Conservation (phyloP, 331 rosid genomes). For the Phaseolus coccineus region DNA sequence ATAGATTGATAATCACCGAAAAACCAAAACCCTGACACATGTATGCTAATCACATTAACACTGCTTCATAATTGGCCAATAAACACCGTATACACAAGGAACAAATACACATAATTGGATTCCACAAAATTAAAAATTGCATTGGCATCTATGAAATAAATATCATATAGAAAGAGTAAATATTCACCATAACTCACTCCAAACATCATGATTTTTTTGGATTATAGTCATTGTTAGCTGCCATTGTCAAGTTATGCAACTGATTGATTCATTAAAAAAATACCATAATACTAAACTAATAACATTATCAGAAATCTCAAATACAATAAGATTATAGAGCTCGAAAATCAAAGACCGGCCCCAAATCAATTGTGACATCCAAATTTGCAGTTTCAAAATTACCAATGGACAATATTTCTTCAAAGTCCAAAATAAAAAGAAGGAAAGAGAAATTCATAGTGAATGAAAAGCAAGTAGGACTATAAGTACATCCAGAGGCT, state of each 20-base stretch:
- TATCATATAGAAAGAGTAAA: conserved; percentile 11
- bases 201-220: background rate
- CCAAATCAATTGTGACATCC: background rate
- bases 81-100: background rate
- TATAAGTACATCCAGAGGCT: background rate
- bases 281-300: background rate
- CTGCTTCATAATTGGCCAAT: conserved; percentile 8
- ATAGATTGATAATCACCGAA: conserved; percentile 9
- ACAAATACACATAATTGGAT: background rate
- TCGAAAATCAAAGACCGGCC: background rate
- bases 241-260: background rate
- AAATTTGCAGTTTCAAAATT: conserved; percentile 10
- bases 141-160: conserved; percentile 4
- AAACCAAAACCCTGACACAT: conserved; percentile 29
- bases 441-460: conserved; percentile 5
- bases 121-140: background rate
- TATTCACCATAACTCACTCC: background rate
- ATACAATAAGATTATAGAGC: background rate
- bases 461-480: background rate
- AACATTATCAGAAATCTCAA: background rate
- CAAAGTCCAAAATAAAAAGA: background rate
- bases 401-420: background rate
- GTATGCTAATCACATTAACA: conserved; percentile 27
- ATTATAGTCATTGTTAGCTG: background rate
- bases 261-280: conserved; percentile 2